phyloP scores from a whole-genome alignment of 2,329 filamentous ascomycete genomes.

The Rhytidhysteron rufulum region DNA sequence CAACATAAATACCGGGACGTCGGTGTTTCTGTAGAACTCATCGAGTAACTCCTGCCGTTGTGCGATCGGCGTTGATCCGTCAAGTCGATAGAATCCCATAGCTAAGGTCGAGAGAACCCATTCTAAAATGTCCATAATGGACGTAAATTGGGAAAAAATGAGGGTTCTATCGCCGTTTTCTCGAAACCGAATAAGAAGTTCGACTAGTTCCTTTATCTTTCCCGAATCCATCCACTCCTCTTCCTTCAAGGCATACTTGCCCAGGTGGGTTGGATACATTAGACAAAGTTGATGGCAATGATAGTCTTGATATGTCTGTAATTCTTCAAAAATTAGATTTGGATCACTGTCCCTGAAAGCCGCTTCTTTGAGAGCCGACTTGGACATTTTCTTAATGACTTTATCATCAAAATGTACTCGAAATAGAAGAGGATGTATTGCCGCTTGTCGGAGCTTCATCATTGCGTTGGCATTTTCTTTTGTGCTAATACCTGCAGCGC shows the following conservation, averaged over 20 bases:
- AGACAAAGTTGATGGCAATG: constrained; percentile 57
- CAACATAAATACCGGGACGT: constrained; percentile 86
- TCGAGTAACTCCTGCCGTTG: constrained; percentile 86
- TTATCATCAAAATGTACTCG: constrained; percentile 74
- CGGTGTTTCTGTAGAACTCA: constrained; percentile 70
- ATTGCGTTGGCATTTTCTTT: constrained; percentile 56
- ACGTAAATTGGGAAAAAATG: constrained; percentile 90
- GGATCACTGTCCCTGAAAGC: constrained; percentile 49
- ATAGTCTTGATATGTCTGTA: constrained; percentile 56
- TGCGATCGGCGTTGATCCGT: constrained; percentile 76
- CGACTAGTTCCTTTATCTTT: constrained; percentile 77
- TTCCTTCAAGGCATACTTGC: constrained; percentile 55
- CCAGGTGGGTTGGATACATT: constrained; percentile 50
- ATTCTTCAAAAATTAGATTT: constrained; percentile 52
- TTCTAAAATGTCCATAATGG: constrained; percentile 85
- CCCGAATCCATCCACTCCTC: constrained; percentile 70
- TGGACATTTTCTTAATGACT: constrained; percentile 71
- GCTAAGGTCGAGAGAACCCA: constrained; percentile 70
- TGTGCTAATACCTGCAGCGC: constrained; percentile 53
- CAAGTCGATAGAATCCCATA: constrained; percentile 79
- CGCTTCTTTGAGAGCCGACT: constrained; percentile 69
- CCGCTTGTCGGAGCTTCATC: constrained; percentile 88
- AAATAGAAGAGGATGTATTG: constrained; percentile 87
- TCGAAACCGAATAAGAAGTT: constrained; percentile 70
- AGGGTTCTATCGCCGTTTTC: constrained; percentile 80